A percentile compares a stretch with the other conserved stretches of the same genome.
phyloP scores from a whole-genome alignment of 495 filamentous ascomycete species.

The Penicillium steckii region DNA sequence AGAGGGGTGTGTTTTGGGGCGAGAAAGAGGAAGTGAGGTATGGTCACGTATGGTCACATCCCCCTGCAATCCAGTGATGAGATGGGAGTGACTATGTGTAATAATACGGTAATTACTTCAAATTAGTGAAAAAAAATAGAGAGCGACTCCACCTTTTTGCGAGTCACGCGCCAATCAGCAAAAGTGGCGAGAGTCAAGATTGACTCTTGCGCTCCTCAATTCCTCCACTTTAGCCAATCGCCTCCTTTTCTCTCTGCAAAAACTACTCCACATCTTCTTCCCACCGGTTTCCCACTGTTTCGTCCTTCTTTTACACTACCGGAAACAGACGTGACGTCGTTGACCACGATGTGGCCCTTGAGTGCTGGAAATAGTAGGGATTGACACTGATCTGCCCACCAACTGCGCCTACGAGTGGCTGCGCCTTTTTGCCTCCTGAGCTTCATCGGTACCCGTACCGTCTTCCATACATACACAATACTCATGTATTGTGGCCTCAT shows the following conservation, averaged over 20 bases:
- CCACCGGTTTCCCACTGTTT: not conserved
- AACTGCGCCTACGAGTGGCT: not conserved
- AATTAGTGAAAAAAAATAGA: not conserved
- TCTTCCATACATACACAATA: not conserved
- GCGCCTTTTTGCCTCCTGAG: not conserved
- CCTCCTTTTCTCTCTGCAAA: not conserved
- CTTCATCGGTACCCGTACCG: not conserved
- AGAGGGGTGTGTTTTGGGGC: slow-evolving; percentile 30
- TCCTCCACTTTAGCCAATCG: not conserved
- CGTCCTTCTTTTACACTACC: not conserved
- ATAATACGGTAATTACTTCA: slow-evolving; percentile 1
- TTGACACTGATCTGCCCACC: slow-evolving; percentile 8
- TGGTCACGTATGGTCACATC: slow-evolving; percentile 6
- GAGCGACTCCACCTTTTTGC: slow-evolving; percentile 8
- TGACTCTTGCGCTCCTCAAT: no score
- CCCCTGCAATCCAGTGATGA: not conserved
- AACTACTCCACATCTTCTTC: not conserved
- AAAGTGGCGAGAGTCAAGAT: slow-evolving; percentile 26
- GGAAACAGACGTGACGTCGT: slow-evolving; percentile 26
- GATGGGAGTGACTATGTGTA: not conserved
- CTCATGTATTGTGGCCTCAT: slow-evolving; percentile 8
- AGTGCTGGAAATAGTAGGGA: slow-evolving; percentile 3
- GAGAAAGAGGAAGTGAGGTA: slow-evolving; percentile 10
- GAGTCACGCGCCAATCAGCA: slow-evolving; percentile 36
- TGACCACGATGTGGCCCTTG: slow-evolving; percentile 17